Evolutionary conservation across 2,329 filamentous ascomycete species (phyloP).

Genomic region (Paecilomyces fulvus): DNA sequence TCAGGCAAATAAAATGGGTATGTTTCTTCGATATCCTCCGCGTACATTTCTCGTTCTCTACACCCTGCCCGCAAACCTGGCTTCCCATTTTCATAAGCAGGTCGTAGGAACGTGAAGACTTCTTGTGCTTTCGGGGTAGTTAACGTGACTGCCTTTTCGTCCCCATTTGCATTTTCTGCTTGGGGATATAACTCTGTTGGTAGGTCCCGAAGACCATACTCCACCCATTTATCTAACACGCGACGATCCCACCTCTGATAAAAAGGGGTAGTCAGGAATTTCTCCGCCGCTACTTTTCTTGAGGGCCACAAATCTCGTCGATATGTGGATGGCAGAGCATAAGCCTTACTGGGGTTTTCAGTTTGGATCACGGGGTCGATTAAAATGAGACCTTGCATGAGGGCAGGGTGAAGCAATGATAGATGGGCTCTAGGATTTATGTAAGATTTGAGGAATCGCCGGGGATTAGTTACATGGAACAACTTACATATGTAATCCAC

Average conservation of each 20-base stretch:
- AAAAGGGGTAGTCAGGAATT: neutral
- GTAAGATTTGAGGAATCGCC: neutral
- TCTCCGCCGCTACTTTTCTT: neutral
- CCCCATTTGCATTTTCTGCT: neutral
- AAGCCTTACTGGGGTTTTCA: neutral
- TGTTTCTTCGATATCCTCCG: conserved; percentile 8
- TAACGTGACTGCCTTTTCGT: conserved; percentile 45
- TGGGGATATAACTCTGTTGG: neutral
- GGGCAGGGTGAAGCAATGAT: neutral
- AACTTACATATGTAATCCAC: conserved; percentile 53
- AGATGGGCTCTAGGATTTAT: neutral
- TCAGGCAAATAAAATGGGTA: conserved; percentile 25
- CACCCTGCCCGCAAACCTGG: conserved; percentile 1
- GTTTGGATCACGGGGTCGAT: neutral
- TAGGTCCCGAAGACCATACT: conserved; percentile 8
- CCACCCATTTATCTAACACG: conserved; percentile 4
- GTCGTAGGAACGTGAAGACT: conserved; percentile 37
- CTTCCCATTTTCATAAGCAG: neutral
- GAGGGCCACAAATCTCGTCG: conserved; percentile 7
- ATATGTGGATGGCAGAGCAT: neutral
- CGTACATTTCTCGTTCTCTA: conserved; percentile 26
- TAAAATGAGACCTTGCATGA: neutral
- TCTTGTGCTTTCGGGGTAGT: conserved; percentile 75
- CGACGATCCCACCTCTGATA: conserved; percentile 6
- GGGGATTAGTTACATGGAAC: neutral